Percentiles rank a stretch among this genome's conserved stretches.
Conservation (phyloP, 129 eudicot genomes). For the Scalesia atractyloides region DNA sequence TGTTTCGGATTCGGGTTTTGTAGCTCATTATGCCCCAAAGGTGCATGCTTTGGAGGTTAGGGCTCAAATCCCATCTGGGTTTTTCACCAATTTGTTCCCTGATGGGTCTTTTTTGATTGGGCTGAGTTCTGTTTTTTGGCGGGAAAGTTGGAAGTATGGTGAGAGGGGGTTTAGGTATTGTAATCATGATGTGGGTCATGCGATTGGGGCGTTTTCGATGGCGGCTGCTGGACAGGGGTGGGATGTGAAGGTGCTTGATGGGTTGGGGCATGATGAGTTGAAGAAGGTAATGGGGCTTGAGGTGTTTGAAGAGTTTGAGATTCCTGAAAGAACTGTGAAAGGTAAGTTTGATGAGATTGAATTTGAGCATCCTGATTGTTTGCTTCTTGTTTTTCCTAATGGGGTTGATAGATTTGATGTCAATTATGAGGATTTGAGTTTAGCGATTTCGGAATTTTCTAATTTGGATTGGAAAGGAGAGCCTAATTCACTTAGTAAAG, state of each 20-base stretch:
- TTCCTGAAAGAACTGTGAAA: constrained; percentile 60
- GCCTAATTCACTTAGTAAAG: constrained; percentile 80
- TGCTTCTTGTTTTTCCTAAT: constrained; percentile 68
- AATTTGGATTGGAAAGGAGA: constrained; percentile 84
- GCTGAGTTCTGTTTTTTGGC: constrained; percentile 81
- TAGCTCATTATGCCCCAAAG: constrained; percentile 92
- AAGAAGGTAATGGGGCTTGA: constrained; percentile 73
- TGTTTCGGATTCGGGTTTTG: constrained; percentile 50
- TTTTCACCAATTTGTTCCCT: constrained; percentile 49
- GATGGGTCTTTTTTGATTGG: constrained; percentile 68
- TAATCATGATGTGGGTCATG: constrained; percentile 95
- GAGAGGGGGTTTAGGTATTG: constrained; percentile 95
- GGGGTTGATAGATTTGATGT: constrained; percentile 43
- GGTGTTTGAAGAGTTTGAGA: constrained; percentile 31
- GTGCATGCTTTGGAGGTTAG: constrained; percentile 77
- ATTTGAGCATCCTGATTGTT: constrained; percentile 96
- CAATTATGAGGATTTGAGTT: constrained; percentile 36
- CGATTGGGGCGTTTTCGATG: constrained; percentile 74
- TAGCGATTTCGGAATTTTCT: constrained; percentile 42
- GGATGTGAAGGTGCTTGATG: constrained; percentile 96
- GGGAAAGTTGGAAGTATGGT: constrained; percentile 98
- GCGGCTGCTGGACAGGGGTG: constrained; percentile 90
- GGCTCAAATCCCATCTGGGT: constrained; percentile 55
- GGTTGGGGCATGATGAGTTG: constrained; percentile 72
- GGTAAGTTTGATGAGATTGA: constrained; percentile 75